These are phyloP conservation scores for Scleroderma citrinum DNA, from an alignment of 768 basidiomycete species.

Conservation along the genomic window DNA sequence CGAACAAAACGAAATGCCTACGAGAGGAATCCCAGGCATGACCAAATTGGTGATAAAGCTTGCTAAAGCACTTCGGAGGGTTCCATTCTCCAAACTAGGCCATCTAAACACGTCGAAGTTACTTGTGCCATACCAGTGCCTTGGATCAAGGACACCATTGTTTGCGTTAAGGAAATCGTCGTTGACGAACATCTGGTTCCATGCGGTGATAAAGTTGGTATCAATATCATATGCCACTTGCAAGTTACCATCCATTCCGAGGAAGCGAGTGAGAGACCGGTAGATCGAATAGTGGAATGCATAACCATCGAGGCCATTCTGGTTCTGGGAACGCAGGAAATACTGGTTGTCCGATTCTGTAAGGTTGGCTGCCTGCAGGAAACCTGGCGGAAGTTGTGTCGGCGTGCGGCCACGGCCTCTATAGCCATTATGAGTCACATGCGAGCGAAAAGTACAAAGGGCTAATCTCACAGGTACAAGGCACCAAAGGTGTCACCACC, in stretches of 20 bases:
- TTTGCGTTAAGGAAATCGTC: slow-evolving; percentile 80
- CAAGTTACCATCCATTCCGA: slow-evolving; percentile 95
- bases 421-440: slow-evolving; percentile 1
- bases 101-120: slow-evolving; percentile 95
- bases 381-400: slow-evolving; percentile 59
- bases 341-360: slow-evolving; percentile 59
- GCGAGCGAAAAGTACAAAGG: neutral
- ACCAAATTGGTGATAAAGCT: slow-evolving; percentile 74
- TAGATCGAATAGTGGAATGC: slow-evolving; percentile 96
- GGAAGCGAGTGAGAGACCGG: slow-evolving; percentile 76
- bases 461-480: slow-evolving; percentile 63
- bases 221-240: slow-evolving; percentile 83
- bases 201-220: slow-evolving; percentile 79
- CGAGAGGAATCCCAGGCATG: slow-evolving; percentile 84
- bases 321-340: slow-evolving; percentile 65
- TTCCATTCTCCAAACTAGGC: slow-evolving; percentile 85
- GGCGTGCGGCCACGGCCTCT: slow-evolving; percentile 89
- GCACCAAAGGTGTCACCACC: slow-evolving; percentile 90
- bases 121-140: slow-evolving; percentile 87
- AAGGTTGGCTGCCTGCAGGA: slow-evolving; percentile 62
- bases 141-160: slow-evolving; percentile 65
- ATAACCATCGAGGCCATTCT: slow-evolving; percentile 65
- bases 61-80: slow-evolving; percentile 66
- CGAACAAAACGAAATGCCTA: slow-evolving; percentile 25
- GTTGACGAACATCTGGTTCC: slow-evolving; percentile 87